These are phyloP conservation scores for Isoetes taiwanensis DNA, from an alignment of 75 land plant species.

Conservation along the genomic window DNA sequence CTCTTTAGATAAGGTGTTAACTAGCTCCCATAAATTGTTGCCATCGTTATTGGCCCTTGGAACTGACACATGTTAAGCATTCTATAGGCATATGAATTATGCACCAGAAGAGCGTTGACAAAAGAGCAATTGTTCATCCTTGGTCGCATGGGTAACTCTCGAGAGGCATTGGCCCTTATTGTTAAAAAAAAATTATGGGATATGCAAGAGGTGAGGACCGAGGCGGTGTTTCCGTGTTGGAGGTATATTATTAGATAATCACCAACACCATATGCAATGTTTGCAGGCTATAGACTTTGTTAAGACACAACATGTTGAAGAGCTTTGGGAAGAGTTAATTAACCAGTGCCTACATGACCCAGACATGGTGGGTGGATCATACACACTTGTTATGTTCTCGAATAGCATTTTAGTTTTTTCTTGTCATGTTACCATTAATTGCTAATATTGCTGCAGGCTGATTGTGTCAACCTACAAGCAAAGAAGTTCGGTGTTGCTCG, in stretches of 20 bases:
- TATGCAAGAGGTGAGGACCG: slow-evolving; percentile 92
- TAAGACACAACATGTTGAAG: slow-evolving; percentile 78
- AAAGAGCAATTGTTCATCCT: slow-evolving; percentile 83
- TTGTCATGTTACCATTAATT: no score
- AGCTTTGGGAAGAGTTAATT: slow-evolving; percentile 92
- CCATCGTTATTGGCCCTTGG: neutral
- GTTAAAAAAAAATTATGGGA: slow-evolving; percentile 76
- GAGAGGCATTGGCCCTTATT: slow-evolving; percentile 78
- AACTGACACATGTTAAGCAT: neutral
- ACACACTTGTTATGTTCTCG: no score
- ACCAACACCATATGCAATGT: no score
- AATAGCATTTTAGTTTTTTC: neutral
- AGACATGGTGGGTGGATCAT: slow-evolving; percentile 90
- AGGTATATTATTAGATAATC: no score
- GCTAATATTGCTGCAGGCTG: no score
- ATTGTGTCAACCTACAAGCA: slow-evolving; percentile 72
- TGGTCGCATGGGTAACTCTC: slow-evolving; percentile 92
- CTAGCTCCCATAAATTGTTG: neutral
- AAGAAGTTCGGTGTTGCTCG: slow-evolving; percentile 77
- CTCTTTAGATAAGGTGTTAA: slow-evolving; percentile 73
- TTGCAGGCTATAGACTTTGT: slow-evolving; percentile 93
- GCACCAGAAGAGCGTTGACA: slow-evolving; percentile 52
- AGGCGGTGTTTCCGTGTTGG: no score
- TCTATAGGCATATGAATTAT: slow-evolving; percentile 92
- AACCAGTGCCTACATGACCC: slow-evolving; percentile 80